Percentiles rank a stretch among this genome's conserved stretches.
Evolutionary conservation across 1,284 basidiomycete species (phyloP).

Genomic region (Volvariella volvacea): DNA sequence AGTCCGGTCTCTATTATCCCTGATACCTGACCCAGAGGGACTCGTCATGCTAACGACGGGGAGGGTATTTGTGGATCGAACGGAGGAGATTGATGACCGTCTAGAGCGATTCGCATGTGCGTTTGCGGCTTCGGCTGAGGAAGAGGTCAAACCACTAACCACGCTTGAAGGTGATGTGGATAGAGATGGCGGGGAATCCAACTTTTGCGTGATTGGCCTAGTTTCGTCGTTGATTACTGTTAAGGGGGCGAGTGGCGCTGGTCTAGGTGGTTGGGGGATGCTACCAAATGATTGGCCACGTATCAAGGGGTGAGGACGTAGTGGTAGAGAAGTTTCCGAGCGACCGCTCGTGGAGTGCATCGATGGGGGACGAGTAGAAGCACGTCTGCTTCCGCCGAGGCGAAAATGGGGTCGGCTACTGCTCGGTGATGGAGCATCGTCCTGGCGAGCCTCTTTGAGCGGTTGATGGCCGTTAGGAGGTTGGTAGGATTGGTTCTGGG

Average conservation of each 20-base stretch:
- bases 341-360: constrained; percentile 45
- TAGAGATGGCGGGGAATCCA: constrained; percentile 20
- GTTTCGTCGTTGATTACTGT: constrained; percentile 49
- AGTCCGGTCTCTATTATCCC: constrained; percentile 38
- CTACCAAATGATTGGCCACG: constrained; percentile 61
- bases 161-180: constrained; percentile 26
- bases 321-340: constrained; percentile 18
- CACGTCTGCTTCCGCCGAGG: constrained; percentile 19
- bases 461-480: too few species aligned
- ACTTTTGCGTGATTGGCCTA: constrained; percentile 21
- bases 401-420: constrained; percentile 13
- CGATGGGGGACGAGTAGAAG: constrained; percentile 46
- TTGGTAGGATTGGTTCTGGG: too few species aligned
- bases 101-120: constrained; percentile 18
- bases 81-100: constrained; percentile 61
- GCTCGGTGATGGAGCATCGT: background rate
- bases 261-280: constrained; percentile 30
- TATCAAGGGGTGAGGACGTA: constrained; percentile 70
- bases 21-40: constrained; percentile 7
- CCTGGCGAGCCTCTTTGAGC: too few species aligned
- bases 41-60: constrained; percentile 26
- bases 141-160: constrained; percentile 11
- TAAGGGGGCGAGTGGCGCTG: constrained; percentile 54
- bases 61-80: constrained; percentile 55
- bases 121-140: constrained; percentile 12